Conservation (phyloP, 1,284 basidiomycete genomes). For the Ceratobasidium papillatum region DNA sequence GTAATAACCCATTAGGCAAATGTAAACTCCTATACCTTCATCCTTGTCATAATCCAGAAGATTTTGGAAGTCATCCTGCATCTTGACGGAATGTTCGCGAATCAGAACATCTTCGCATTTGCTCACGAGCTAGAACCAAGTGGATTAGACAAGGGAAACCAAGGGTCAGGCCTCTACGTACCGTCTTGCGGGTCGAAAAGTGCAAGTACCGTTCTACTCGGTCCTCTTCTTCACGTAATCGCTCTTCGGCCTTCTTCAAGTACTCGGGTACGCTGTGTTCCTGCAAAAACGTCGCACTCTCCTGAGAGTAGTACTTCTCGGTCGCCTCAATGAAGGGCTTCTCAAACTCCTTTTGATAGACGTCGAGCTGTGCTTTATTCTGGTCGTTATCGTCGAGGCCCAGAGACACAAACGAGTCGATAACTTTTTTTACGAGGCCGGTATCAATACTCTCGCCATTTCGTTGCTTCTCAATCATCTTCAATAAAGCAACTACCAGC, state of each 20-base stretch:
- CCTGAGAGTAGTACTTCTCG: conserved; percentile 89
- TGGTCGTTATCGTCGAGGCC: conserved; percentile 92
- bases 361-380: conserved; percentile 91
- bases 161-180: conserved; percentile 46
- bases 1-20: not conserved
- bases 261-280: conserved; percentile 96
- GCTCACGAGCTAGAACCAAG: conserved; percentile 68
- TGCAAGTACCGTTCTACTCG: conserved; percentile 95
- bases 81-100: conserved; percentile 82
- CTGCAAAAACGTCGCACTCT: conserved; percentile 90
- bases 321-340: conserved; percentile 88
- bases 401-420: conserved; percentile 96
- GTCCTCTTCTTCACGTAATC: conserved; percentile 94
- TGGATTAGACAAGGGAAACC: conserved; percentile 1
- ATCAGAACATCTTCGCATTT: conserved; percentile 96
- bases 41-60: conserved; percentile 93
- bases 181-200: conserved; percentile 81
- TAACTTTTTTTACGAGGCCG: conserved; percentile 92
- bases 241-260: conserved; percentile 93
- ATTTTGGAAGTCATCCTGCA: conserved; percentile 96
- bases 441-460: conserved; percentile 96
- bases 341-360: conserved; percentile 95
- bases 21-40: conserved; percentile 57
- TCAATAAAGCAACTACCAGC: conserved; percentile 87
- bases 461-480: conserved; percentile 90